These are phyloP conservation scores for Simplicillium aogashimaense DNA, from an alignment of 2,329 filamentous ascomycete genomes.

Conservation along the genomic window DNA sequence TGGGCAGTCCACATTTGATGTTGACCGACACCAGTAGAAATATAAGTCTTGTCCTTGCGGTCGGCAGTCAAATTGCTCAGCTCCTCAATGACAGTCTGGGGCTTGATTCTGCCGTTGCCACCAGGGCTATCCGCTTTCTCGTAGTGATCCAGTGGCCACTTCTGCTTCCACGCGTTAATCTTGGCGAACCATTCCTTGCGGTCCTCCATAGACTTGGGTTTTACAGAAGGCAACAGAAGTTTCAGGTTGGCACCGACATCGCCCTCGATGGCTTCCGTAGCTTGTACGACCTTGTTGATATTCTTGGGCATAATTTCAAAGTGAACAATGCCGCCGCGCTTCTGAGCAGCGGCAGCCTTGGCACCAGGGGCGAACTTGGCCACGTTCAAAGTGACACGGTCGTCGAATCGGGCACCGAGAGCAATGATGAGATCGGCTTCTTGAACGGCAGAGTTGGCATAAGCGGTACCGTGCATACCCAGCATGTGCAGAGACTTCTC, in stretches of 20 bases:
- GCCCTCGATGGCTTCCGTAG: conserved; percentile 89
- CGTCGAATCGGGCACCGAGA: conserved; percentile 87
- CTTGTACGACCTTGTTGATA: conserved; percentile 98
- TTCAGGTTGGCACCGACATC: conserved; percentile 76
- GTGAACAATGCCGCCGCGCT: conserved; percentile 88
- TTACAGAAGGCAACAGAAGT: conserved; percentile 62
- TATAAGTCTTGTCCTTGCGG: conserved; percentile 76
- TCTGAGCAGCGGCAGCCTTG: conserved; percentile 73
- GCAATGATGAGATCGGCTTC: conserved; percentile 94
- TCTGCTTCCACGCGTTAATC: conserved; percentile 83
- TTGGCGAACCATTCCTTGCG: conserved; percentile 81
- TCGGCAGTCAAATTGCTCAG: conserved; percentile 74
- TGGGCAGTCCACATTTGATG: conserved; percentile 99
- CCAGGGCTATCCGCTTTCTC: conserved; percentile 53
- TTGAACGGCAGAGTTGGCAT: conserved; percentile 97
- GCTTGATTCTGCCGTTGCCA: conserved; percentile 75
- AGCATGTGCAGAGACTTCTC: conserved; percentile 96
- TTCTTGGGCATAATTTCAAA: conserved; percentile 99
- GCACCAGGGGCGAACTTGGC: conserved; percentile 83
- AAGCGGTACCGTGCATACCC: conserved; percentile 95
- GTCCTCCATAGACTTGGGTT: conserved; percentile 49
- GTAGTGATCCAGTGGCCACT: conserved; percentile 77
- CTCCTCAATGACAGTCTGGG: conserved; percentile 84
- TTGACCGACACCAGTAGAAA: conserved; percentile 90
- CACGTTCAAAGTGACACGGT: conserved; percentile 79